phyloP scores from a whole-genome alignment of 805 yeast genomes.

The Kazachstania africana region DNA sequence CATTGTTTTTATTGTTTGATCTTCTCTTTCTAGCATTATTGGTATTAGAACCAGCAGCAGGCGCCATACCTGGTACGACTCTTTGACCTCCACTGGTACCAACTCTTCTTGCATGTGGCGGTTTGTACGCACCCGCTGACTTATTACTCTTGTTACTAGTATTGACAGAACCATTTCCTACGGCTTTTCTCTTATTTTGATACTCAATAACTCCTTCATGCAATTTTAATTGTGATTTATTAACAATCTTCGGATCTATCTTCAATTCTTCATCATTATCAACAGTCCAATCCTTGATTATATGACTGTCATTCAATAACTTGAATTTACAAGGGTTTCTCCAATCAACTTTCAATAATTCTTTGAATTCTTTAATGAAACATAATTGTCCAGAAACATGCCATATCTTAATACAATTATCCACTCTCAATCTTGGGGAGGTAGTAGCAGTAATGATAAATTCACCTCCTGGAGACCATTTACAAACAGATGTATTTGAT shows the following conservation, averaged over 20 bases:
- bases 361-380: slow-evolving; percentile 68
- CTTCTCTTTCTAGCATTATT: slow-evolving; percentile 71
- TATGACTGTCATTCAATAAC: slow-evolving; percentile 20
- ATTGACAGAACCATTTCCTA: slow-evolving; percentile 8
- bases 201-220: slow-evolving; percentile 61
- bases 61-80: slow-evolving; percentile 39
- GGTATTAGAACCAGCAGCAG: slow-evolving; percentile 46
- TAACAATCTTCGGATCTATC: slow-evolving; percentile 37
- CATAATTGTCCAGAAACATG: slow-evolving; percentile 77
- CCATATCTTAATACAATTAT: slow-evolving; percentile 90
- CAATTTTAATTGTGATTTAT: slow-evolving; percentile 43
- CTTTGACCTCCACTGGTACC: slow-evolving; percentile 23
- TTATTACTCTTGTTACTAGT: slow-evolving; percentile 22
- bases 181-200: slow-evolving; percentile 26
- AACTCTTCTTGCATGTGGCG: slow-evolving; percentile 83
- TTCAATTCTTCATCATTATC: slow-evolving; percentile 2
- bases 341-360: slow-evolving; percentile 77
- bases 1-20: slow-evolving; percentile 32
- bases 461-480: slow-evolving; percentile 97
- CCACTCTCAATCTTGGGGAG: slow-evolving; percentile 92
- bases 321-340: slow-evolving; percentile 36
- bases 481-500: slow-evolving; percentile 88
- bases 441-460: slow-evolving; percentile 92
- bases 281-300: slow-evolving; percentile 20
- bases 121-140: slow-evolving; percentile 86